phyloP scores from a whole-genome alignment of 2,329 filamentous ascomycete species.

The Trichoderma sp. region DNA sequence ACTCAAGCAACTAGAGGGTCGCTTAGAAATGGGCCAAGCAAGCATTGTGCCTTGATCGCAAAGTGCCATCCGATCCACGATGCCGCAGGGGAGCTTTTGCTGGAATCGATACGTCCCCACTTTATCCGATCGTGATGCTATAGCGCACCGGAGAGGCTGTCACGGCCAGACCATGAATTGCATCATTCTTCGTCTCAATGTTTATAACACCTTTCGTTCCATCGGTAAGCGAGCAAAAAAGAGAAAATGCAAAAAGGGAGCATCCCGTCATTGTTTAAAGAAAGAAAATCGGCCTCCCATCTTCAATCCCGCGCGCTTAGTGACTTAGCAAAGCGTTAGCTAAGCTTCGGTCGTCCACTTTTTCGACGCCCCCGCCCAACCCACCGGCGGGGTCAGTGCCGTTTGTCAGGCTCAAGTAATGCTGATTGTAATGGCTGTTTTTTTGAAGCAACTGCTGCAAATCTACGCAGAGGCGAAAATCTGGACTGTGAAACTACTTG shows the following conservation, averaged over 20 bases:
- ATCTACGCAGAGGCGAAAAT: slow-evolving; percentile 1
- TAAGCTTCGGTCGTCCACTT: slow-evolving; percentile 29
- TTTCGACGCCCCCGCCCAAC: slow-evolving; percentile 2
- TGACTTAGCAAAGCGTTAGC: slow-evolving; percentile 35
- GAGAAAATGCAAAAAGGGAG: neutral
- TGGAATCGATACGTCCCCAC: neutral
- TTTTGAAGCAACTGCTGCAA: neutral
- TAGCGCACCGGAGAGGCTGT: neutral
- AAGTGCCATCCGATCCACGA: neutral
- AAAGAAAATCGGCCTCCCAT: neutral
- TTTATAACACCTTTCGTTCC: neutral
- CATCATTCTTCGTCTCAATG: neutral
- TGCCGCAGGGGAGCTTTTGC: slow-evolving; percentile 3
- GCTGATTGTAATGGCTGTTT: neutral
- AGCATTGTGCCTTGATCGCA: neutral
- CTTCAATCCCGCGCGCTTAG: neutral
- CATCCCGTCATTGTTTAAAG: neutral
- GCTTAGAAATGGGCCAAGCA: neutral
- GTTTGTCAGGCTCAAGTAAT: slow-evolving; percentile 40
- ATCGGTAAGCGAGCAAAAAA: neutral
- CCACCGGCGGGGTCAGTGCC: slow-evolving; percentile 19
- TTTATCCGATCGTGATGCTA: neutral
- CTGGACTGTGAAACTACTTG: neutral
- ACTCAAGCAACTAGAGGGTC: neutral
- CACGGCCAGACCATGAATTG: neutral